Evolutionary conservation across 1,284 basidiomycete genomes (phyloP).

Genomic region (Ustilago trichophora): DNA sequence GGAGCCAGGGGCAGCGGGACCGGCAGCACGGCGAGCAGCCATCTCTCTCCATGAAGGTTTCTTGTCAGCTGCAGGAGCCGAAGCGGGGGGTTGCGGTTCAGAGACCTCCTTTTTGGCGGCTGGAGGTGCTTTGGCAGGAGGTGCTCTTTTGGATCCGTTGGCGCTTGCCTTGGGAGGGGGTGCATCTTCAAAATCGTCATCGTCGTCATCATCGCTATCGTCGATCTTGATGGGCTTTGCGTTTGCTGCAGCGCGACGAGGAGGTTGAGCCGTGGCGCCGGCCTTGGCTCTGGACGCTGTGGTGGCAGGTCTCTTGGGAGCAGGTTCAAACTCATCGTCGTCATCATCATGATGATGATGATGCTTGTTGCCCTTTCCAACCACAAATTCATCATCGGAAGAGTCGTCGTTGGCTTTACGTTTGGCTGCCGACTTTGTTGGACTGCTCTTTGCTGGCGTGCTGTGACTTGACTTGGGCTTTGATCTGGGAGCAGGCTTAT

Average conservation of each 20-base stretch:
- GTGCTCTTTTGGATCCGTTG: conserved; percentile 53
- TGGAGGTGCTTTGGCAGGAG: conserved; percentile 22
- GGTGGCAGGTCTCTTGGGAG: conserved; percentile 45
- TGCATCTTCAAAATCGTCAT: conserved; percentile 40
- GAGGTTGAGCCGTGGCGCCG: conserved; percentile 3
- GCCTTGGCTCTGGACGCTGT: conserved; percentile 17
- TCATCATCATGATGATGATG: conserved; percentile 22
- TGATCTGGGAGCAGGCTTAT: conserved; percentile 9
- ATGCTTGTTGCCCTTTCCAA: background rate
- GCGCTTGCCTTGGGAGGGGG: conserved; percentile 43
- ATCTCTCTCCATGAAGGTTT: conserved; percentile 37
- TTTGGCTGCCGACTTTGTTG: conserved; percentile 24
- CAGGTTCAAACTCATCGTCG: conserved; percentile 58
- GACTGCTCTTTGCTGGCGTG: conserved; percentile 6
- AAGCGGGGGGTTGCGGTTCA: conserved; percentile 25
- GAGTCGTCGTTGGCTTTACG: conserved; percentile 23
- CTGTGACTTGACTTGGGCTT: background rate
- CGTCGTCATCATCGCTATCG: conserved; percentile 9
- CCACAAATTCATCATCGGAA: conserved; percentile 14
- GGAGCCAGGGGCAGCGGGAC: conserved; percentile 79
- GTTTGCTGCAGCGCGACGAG: conserved; percentile 11
- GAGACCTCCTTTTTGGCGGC: conserved; percentile 8
- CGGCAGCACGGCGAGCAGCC: conserved; percentile 73
- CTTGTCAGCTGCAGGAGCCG: conserved; percentile 26
- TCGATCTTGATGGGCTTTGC: conserved; percentile 50